Percentiles rank a stretch among this genome's conserved stretches.
Conservation (phyloP, 1,139 yeast genomes). For the Kluyveromyces marxianus region DNA sequence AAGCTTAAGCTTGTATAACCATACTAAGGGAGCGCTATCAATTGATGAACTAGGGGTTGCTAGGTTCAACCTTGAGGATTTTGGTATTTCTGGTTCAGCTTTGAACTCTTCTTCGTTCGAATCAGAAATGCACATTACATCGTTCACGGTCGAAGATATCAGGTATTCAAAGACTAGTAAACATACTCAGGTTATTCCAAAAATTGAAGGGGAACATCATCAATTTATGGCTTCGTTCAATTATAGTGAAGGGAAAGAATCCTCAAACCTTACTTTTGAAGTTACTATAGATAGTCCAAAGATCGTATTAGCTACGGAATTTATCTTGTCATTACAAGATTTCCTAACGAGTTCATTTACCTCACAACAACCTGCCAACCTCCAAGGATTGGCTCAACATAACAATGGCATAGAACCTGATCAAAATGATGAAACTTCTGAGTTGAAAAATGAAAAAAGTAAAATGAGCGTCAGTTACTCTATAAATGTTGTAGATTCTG, state of each 20-base stretch:
- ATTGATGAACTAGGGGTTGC: slow-evolving; percentile 16
- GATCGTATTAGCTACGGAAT: slow-evolving; percentile 77
- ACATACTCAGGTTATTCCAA: slow-evolving; percentile 77
- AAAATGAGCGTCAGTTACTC: slow-evolving; percentile 42
- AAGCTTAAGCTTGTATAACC: slow-evolving; percentile 56
- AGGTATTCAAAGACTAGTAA: slow-evolving; percentile 55
- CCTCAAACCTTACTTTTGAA: slow-evolving; percentile 44
- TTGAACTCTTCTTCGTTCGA: slow-evolving; percentile 49
- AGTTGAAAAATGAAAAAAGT: background rate
- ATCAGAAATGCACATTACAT: slow-evolving; percentile 56
- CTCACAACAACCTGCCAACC: slow-evolving; percentile 11
- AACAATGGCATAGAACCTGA: background rate
- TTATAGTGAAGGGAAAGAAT: slow-evolving; percentile 37
- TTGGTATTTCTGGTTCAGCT: slow-evolving; percentile 42
- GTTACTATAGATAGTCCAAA: slow-evolving; percentile 75
- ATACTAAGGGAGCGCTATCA: slow-evolving; percentile 37
- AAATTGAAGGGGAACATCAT: slow-evolving; percentile 49
- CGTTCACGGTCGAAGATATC: slow-evolving; percentile 74
- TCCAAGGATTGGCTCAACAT: slow-evolving; percentile 4
- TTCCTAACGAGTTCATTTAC: slow-evolving; percentile 44
- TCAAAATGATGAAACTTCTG: background rate
- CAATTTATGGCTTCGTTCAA: slow-evolving; percentile 61
- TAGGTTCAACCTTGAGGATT: slow-evolving; percentile 27
- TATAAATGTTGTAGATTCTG: slow-evolving; percentile 68
- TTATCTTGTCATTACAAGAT: slow-evolving; percentile 65